Evolutionary conservation across 1,139 yeast species (phyloP), one percentile per base, ranked within the genome.

Genomic region (Saccharomyces pastorianus): DNA sequence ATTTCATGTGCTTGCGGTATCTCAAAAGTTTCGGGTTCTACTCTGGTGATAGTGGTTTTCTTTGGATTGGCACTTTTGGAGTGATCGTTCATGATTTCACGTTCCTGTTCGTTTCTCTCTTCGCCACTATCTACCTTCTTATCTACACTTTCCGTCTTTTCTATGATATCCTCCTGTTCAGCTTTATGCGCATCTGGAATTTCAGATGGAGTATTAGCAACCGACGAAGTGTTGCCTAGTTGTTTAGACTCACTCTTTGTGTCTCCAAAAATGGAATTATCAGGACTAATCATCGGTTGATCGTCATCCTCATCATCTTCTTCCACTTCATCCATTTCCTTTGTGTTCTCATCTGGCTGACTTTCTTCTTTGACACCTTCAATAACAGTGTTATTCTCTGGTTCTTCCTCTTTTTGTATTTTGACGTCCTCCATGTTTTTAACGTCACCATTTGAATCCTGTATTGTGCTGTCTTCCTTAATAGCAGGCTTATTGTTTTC

Each of bases 1-100:
- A 93, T 86, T 11, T 89, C 81, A 67, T 93, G 97, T 0, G 95
- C 83, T 72, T 93, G 99, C 28, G 77, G 77, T 28, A 73, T 59
- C 20, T 51, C 52, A 29, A 58, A 49, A 23, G 55, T 55, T 14
- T 52, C 48, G 9, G 46, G 51, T 20, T 50, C 51, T 25, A 14
- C 27, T 31, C 29, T 46, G 26, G 42, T 17, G 17, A n/a, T 23
- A 8, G 49, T 17, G 6, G 28, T 23, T 41, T 47, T 23, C 27
- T 38, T 46, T 14, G 20, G 23, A 26, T 50, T 49, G 8, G 9
- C 42, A 20, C 28, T 41, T 11, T 44, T 26, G 17, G 20, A 46
- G 41, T 48, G 26, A 14, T 20, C 51, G 11, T n/a, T 46, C 8
- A 7, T 31, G 17, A 7, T 48, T 4, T 48, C 46, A 6, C 23